These are phyloP conservation scores for Rubroboletus satanas DNA, from an alignment of 768 basidiomycete genomes.

Conservation along the genomic window DNA sequence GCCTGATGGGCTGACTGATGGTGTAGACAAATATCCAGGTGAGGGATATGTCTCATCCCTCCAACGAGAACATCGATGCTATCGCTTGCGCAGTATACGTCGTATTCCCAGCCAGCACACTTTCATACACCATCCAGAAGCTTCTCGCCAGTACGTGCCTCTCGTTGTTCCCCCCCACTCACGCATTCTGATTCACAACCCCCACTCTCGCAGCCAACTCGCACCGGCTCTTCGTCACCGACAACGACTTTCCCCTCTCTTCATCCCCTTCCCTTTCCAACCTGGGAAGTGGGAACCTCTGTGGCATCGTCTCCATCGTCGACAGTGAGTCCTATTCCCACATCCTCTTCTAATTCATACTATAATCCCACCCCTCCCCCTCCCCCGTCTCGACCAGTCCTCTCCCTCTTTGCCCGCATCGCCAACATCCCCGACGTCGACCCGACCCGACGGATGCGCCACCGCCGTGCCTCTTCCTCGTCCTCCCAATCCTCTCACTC, in stretches of 20 bases:
- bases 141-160: conserved; percentile 68
- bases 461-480: conserved; percentile 71
- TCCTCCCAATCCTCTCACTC: conserved; percentile 55
- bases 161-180: not conserved
- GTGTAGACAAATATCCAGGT: conserved; percentile 78
- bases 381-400: conserved; percentile 41
- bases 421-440: conserved; percentile 74
- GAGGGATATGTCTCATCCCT: conserved; percentile 1
- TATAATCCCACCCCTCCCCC: not conserved
- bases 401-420: conserved; percentile 73
- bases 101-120: conserved; percentile 57
- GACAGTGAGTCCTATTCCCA: conserved; percentile 52
- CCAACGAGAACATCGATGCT: not conserved
- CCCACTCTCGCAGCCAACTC: conserved; percentile 54
- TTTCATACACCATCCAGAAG: conserved; percentile 74
- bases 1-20: conserved; percentile 74
- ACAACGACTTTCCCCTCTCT: conserved; percentile 46
- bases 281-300: conserved; percentile 42
- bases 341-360: not conserved
- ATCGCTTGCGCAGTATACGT: conserved; percentile 56
- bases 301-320: conserved; percentile 77
- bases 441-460: conserved; percentile 73
- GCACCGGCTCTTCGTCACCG: conserved; percentile 75
- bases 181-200: conserved; percentile 1
- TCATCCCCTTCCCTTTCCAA: conserved; percentile 46